Percentiles rank a stretch among this genome's conserved stretches.
phyloP scores from a whole-genome alignment of 73 alveolate genomes.

The Uronychia setigera region DNA sequence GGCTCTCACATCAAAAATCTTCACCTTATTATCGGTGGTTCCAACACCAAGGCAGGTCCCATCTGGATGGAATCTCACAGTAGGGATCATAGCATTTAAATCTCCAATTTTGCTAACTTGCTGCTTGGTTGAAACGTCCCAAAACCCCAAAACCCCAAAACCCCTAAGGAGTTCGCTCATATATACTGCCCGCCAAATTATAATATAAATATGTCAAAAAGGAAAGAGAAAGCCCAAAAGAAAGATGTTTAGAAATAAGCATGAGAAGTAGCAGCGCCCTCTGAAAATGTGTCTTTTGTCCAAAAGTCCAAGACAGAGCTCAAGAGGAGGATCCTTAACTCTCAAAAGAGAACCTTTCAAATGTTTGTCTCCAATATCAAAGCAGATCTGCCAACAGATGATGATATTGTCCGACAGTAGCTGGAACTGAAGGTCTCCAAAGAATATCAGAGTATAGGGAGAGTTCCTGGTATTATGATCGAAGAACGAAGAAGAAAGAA shows the following conservation, averaged over 20 bases:
- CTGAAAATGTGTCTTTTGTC: too few species aligned
- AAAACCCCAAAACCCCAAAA: too few species aligned
- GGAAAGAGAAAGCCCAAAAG: too few species aligned
- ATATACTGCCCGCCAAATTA: too few species aligned
- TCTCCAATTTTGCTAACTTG: conserved; percentile 72
- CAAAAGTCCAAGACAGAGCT: too few species aligned
- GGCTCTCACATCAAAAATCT: conserved; percentile 81
- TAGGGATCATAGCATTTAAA: conserved; percentile 71
- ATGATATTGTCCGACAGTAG: conserved; percentile 25
- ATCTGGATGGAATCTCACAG: conserved; percentile 90
- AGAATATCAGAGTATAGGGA: conserved; percentile 14
- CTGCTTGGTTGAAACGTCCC: conserved; percentile 91
- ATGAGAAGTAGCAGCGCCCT: too few species aligned
- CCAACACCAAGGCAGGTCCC: conserved; percentile 88
- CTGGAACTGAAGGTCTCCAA: conserved; percentile 16
- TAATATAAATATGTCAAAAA: too few species aligned
- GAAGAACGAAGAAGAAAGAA: conserved; percentile 52
- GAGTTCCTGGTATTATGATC: conserved; percentile 31
- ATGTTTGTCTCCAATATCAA: conserved; percentile 15
- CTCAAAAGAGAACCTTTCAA: conserved; percentile 21
- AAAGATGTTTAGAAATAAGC: too few species aligned
- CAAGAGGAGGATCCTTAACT: neutral
- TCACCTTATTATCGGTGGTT: conserved; percentile 67
- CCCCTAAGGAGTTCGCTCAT: too few species aligned
- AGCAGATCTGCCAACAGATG: conserved; percentile 1